phyloP scores from a whole-genome alignment of 495 filamentous ascomycete species.

The Filosporella fistucella region DNA sequence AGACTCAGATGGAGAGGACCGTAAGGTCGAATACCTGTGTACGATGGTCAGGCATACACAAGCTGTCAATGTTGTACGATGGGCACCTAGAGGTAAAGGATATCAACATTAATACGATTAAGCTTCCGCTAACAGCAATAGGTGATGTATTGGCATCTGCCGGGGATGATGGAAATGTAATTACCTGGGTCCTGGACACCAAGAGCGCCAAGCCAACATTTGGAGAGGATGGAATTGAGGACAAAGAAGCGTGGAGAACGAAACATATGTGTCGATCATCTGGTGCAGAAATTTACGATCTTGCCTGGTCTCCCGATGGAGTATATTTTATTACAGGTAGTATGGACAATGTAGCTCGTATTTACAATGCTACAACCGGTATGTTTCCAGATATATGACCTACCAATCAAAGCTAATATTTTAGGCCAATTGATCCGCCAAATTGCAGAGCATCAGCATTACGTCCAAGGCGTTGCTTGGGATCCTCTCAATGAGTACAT shows the following conservation, averaged over 20 bases:
- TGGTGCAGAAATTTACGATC: slow-evolving; percentile 92
- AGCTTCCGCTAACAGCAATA: slow-evolving; percentile 30
- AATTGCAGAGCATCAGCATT: slow-evolving; percentile 98
- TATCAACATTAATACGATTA: neutral
- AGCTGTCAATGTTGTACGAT: slow-evolving; percentile 96
- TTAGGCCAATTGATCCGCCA: slow-evolving; percentile 86
- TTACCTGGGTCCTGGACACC: slow-evolving; percentile 88
- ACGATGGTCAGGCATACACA: slow-evolving; percentile 92
- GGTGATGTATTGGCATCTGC: slow-evolving; percentile 92
- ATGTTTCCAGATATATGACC: slow-evolving; percentile 28
- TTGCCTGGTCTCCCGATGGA: slow-evolving; percentile 97
- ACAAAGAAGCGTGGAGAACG: slow-evolving; percentile 94
- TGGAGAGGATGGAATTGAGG: slow-evolving; percentile 80
- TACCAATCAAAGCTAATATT: slow-evolving; percentile 15
- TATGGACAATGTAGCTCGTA: slow-evolving; percentile 97
- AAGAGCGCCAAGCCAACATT: slow-evolving; percentile 57
- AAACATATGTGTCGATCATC: slow-evolving; percentile 96
- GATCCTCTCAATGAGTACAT: slow-evolving; percentile 98
- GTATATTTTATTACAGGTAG: slow-evolving; percentile 96
- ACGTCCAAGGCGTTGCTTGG: slow-evolving; percentile 98
- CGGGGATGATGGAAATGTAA: slow-evolving; percentile 93
- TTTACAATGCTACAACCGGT: slow-evolving; percentile 96
- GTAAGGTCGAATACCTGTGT: slow-evolving; percentile 84
- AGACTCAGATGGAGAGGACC: slow-evolving; percentile 77
- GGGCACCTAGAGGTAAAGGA: slow-evolving; percentile 77